Base-by-base conservation (phyloP, 176 grass and related monocot genomes). In the Avena insularis region DNA sequence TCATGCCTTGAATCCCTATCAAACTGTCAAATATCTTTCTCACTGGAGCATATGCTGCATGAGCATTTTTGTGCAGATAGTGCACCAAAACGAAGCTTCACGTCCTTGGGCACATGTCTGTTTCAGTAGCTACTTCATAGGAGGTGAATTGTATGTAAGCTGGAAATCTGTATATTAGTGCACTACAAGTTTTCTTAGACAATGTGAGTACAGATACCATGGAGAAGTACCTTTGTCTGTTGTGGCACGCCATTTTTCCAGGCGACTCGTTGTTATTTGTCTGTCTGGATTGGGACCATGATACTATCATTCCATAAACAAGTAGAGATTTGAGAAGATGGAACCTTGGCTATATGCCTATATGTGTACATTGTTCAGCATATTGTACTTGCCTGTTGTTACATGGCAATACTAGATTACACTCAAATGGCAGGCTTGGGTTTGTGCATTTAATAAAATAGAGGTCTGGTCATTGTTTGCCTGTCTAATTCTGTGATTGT, bases 1-100 rank as follows among this genome's bases (percentile, higher is more conserved):
- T 99, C 79, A 90, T 99, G 87, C 87, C 89, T 38, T 95, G 82
- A 90, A 77, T 46, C 89, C 45, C 38, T 7, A 51, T 80, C 49
- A 49, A 67, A 83, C 64, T 87, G 36, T 56, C 25, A 86, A 77
- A 85, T 86, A 84, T 93, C 29, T 83, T 62, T 71, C 67, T 89
- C 48, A 62, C 54, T 46, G 65, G 68, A 74, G 19, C 90, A 82
- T 88, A 85, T 83, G 82, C 78, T 17, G 74, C 47, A 84, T 82
- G 35, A 46, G 77, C 81, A 77, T 71, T 81, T 75, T 83, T 87
- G 61, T 81, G 84, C 58, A 87, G 78, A 82, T 81, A 69, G 71
- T 86, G 79, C 71, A 86, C 64, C 8, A 19, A 73, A 87, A 73
- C 73, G 82, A 36, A 85, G 78, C 53, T 77, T 82, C 55, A 56